Evolutionary conservation across 768 basidiomycete species (phyloP), one percentile per base, ranked within the genome.

Genomic region (Tricholoma sp.): DNA sequence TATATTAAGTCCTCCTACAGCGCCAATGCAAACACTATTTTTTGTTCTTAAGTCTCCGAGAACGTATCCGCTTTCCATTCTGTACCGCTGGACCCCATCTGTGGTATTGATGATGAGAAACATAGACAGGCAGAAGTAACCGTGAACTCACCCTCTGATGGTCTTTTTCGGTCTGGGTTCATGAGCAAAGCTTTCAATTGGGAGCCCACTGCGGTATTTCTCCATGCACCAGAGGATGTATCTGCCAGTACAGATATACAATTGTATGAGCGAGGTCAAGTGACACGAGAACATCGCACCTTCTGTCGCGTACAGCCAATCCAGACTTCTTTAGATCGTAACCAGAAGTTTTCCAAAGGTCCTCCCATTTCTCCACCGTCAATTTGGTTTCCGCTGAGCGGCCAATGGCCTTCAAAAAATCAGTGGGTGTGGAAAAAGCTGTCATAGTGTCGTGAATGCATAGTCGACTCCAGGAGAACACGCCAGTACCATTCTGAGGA

Each of bases 211-310:
- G 24, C 89, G 79, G 68, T 79, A 94, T 65, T 90, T 92, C 65
- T 89, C 83, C 84, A 91, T 84, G 62, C 85, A 85, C 91, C 90
- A 92, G 7, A 92, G 72, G 55, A 92, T 82, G 63, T 94, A 94
- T 65, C 91, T 93, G 61, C 13, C 15, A 34, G 34, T 34, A 13
- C 28, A 6, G 31, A 44, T 47, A 6, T 33, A 48, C 28, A 39
- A 32, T 42, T 48, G 59, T 58, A 20, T 17, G 18, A 57, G 54
- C 6, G 41, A 48, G n/a, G 24, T 39, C 53, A 33, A 45, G 56
- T 17, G 42, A 37, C 42, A 11, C 33, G 17, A 32, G 31, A 42
- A 33, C 53, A 42, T 31, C 82, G 54, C 62, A 86, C 91, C 85
- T 83, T 65, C 91, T 78, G 62, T 93, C 91, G 64, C 77, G 77